Conservation (phyloP, 148 eudicot species). For the Suaeda aralocaspica region DNA sequence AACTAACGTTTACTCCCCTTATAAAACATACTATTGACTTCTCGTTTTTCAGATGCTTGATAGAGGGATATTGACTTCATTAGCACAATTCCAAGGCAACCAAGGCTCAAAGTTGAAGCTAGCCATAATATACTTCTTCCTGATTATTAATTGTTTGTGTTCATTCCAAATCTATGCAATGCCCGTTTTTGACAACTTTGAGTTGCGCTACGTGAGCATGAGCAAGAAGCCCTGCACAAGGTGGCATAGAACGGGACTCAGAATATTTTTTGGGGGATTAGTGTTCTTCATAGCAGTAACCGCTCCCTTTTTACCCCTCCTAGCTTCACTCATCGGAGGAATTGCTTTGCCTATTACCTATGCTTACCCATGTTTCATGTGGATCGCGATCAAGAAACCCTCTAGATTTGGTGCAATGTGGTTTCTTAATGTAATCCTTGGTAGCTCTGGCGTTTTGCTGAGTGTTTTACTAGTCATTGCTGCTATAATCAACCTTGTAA, state of each 20-base stretch:
- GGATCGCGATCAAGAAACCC: slow-evolving; percentile 54
- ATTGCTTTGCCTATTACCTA: slow-evolving; percentile 46
- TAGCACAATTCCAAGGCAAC: slow-evolving; percentile 21
- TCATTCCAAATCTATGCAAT: slow-evolving; percentile 58
- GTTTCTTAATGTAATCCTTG: slow-evolving; percentile 48
- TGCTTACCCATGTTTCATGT: slow-evolving; percentile 68
- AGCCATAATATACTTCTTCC: slow-evolving; percentile 35
- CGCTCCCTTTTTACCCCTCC: slow-evolving; percentile 46
- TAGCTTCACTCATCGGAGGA: slow-evolving; percentile 45
- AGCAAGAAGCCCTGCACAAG: slow-evolving; percentile 37
- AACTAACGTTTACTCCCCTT: too few relatives aligned
- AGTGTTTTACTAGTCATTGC: slow-evolving; percentile 25
- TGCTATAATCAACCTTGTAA: slow-evolving; percentile 42
- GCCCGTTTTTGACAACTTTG: slow-evolving; percentile 60
- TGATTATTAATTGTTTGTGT: slow-evolving; percentile 37
- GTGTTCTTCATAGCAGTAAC: slow-evolving; percentile 48
- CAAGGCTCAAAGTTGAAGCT: slow-evolving; percentile 24
- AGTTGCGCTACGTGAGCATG: slow-evolving; percentile 30
- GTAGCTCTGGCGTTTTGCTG: slow-evolving; percentile 39
- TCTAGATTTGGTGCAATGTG: slow-evolving; percentile 29
- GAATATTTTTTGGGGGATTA: slow-evolving; percentile 53
- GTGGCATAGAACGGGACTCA: slow-evolving; percentile 32
- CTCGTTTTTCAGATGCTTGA: slow-evolving; percentile 15
- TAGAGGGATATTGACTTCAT: slow-evolving; percentile 10
- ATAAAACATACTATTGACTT: too few relatives aligned